Conservation (phyloP, 345 rosid species). For the Murraya paniculata region DNA sequence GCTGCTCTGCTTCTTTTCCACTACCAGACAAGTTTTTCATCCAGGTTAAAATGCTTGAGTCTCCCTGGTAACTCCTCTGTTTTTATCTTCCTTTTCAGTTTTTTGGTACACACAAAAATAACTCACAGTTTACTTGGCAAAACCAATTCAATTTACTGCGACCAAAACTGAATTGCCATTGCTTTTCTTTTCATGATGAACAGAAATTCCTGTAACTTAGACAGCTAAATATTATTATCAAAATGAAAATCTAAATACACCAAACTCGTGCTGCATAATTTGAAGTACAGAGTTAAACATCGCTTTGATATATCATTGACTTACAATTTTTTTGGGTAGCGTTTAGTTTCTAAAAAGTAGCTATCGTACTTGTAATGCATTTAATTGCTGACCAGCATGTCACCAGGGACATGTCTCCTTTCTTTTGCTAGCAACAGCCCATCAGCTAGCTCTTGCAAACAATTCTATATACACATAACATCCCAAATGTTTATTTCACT, state of each 20-base stretch:
- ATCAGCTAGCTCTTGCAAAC: background rate
- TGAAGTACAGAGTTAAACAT: background rate
- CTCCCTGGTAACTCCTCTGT: background rate
- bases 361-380: background rate
- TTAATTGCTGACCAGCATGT: background rate
- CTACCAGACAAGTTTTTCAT: background rate
- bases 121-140: background rate
- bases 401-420: background rate
- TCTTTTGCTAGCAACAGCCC: background rate
- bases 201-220: background rate
- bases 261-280: background rate
- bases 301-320: too few species aligned
- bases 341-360: background rate
- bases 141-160: background rate
- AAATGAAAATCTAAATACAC: background rate
- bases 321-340: too few species aligned
- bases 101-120: too few species aligned
- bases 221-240: background rate
- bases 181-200: background rate
- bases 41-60: background rate
- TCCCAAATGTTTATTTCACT: background rate
- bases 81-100: too few species aligned
- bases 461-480: background rate
- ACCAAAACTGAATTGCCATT: background rate
- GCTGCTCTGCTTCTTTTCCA: background rate